Evolutionary conservation across 768 basidiomycete genomes (phyloP).

Genomic region (Naganishia onofrii): DNA sequence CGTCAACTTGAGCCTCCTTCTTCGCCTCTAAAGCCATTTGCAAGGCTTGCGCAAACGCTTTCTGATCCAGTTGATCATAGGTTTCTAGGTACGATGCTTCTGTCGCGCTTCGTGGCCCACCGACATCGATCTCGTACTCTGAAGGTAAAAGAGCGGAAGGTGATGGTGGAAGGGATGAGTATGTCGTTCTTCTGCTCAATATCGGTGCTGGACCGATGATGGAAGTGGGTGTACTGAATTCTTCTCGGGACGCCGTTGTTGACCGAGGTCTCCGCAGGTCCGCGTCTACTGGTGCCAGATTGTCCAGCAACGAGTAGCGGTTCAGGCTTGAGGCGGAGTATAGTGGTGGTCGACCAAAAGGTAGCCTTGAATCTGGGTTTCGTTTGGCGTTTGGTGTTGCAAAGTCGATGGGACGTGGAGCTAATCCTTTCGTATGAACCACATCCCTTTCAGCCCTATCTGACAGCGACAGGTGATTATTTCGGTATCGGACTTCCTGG

Average conservation of each 20-base stretch:
- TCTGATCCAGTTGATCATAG: constrained; percentile 19
- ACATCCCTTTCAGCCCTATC: constrained; percentile 10
- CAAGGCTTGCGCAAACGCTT: constrained; percentile 19
- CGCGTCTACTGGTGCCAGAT: not conserved
- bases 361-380: not conserved
- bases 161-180: constrained; percentile 29
- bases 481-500: constrained; percentile 11
- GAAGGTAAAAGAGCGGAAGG: constrained; percentile 2
- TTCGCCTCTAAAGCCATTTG: constrained; percentile 12
- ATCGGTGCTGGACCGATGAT: not conserved
- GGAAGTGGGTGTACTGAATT: not conserved
- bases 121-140: not conserved
- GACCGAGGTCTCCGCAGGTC: not conserved
- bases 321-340: not conserved
- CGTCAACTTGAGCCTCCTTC: not conserved
- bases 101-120: constrained; percentile 9
- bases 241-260: not conserved
- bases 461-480: not conserved
- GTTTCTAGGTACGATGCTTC: not conserved
- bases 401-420: constrained; percentile 4
- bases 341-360: not conserved
- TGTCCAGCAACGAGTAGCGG: constrained; percentile 10
- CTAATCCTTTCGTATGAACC: constrained; percentile 16
- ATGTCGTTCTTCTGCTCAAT: constrained; percentile 24
- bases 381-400: not conserved